Conservation (phyloP, 2,329 filamentous ascomycete genomes). For the Hypoxylon sp. region DNA sequence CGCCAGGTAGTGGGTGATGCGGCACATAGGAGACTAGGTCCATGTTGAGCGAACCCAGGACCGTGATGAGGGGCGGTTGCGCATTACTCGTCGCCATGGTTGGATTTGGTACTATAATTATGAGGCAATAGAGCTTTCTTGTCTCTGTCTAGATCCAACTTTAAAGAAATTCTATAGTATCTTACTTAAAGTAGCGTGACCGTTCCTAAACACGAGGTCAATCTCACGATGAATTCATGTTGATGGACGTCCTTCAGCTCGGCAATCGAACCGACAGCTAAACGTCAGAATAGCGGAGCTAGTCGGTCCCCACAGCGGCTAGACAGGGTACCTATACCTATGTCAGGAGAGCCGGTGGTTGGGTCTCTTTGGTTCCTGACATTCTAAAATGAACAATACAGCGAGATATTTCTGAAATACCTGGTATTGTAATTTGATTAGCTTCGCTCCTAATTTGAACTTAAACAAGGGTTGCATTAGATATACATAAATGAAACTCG, state of each 20-base stretch:
- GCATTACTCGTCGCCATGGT: constrained; percentile 39
- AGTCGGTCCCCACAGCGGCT: constrained; percentile 37
- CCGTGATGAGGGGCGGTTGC: constrained; percentile 74
- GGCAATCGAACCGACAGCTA: constrained; percentile 34
- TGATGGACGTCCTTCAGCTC: constrained; percentile 8
- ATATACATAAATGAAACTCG: background rate
- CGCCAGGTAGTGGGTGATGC: constrained; percentile 85
- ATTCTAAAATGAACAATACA: background rate
- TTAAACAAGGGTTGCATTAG: background rate
- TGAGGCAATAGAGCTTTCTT: background rate
- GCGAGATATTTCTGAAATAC: background rate
- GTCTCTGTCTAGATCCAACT: background rate
- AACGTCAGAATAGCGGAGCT: constrained; percentile 46
- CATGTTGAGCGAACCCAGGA: constrained; percentile 94
- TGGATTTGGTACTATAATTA: background rate
- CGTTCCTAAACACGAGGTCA: background rate
- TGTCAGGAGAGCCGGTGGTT: background rate
- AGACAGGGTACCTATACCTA: background rate
- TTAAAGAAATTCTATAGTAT: background rate
- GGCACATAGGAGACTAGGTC: constrained; percentile 92
- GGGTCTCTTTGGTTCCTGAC: background rate
- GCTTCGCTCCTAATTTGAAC: background rate
- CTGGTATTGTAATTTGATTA: background rate
- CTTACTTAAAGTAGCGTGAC: background rate
- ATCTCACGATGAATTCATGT: constrained; percentile 11